Base-by-base conservation (phyloP, 2,329 filamentous ascomycete species). In the Elsinoe ampelina region DNA sequence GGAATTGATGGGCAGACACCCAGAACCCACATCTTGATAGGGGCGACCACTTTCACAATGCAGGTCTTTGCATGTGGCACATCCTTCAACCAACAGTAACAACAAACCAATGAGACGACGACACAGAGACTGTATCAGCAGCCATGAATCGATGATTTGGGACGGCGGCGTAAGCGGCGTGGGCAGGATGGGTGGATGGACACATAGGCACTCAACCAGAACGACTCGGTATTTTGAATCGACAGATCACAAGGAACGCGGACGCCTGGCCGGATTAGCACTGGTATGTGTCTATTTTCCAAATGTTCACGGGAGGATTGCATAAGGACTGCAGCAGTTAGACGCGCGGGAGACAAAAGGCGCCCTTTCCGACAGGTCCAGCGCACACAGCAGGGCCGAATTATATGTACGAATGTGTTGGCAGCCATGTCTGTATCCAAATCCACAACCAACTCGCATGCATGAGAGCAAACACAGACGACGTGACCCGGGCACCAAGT, bases 1-100 rank as follows among this genome's bases (percentile, higher is more conserved):
- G 57, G 74, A 77, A 59, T 61, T 77, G 54, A 68, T 72, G 51
- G 61, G 39, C n/a, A 60, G 55, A 41, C 69, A 66, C 38, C 66
- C 67, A 7, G 57, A 60, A 36, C 56, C 47, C 30, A 26, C 19
- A 11, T 22, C 26, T 22, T 45, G 41, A 45, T 11, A 22, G 12
- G 5, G 41, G 10, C 19, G 10, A n/a, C 8, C 41, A 22, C 12
- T 2, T 20, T 12, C 5, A 6, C 15, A 42, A 19, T 15, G 19
- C 15, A 15, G 12, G n/a, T 42, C 13, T 19, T 42, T 42, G 39
- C 39, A 42, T 11, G 8, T 19, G 39, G 39, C 39, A 11, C 36
- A 17, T 39, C 15, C 36, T 39, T 17, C 36, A n/a, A 39, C 13
- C 36, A 8, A 8, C 26, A 50, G 30, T 30, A n/a, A 36, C 26